Evolutionary conservation across 106 monocot genomes (phyloP).

Genomic region (Dioscorea zingiberensis): DNA sequence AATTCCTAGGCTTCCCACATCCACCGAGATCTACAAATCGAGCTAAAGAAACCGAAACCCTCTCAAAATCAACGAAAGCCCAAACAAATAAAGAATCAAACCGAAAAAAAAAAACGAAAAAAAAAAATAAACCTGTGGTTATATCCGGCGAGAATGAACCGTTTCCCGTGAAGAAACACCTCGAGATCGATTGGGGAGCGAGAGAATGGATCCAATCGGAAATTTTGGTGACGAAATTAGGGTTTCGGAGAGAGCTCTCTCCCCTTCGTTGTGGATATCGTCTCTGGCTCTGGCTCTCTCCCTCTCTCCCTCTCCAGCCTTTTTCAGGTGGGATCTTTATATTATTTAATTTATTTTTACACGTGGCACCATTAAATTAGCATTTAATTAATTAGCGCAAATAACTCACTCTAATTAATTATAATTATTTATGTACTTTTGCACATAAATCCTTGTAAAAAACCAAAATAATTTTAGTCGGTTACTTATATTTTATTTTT

Average conservation of each 20-base stretch:
- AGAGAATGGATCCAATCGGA: background rate
- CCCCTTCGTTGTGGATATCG: background rate
- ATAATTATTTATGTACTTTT: too few relatives aligned
- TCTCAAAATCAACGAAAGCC: background rate
- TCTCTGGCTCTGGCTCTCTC: slow-evolving; percentile 1
- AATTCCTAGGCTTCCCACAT: background rate
- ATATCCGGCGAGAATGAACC: background rate
- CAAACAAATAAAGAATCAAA: background rate
- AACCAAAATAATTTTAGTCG: too few relatives aligned
- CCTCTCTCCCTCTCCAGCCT: background rate
- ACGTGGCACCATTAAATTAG: too few relatives aligned
- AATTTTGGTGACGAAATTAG: background rate
- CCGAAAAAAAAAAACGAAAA: background rate
- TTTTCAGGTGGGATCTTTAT: background rate
- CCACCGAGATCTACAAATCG: background rate
- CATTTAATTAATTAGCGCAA: too few relatives aligned
- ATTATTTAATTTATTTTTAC: too few relatives aligned
- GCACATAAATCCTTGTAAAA: too few relatives aligned
- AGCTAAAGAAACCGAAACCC: background rate
- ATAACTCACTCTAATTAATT: too few relatives aligned
- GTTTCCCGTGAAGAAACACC: background rate
- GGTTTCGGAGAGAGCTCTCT: slow-evolving; percentile 1
- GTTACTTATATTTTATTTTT: too few relatives aligned
- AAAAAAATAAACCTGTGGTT: background rate
- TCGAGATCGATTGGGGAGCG: background rate